phyloP scores from a whole-genome alignment of 1,284 basidiomycete genomes.

The Pholiota adiposa region DNA sequence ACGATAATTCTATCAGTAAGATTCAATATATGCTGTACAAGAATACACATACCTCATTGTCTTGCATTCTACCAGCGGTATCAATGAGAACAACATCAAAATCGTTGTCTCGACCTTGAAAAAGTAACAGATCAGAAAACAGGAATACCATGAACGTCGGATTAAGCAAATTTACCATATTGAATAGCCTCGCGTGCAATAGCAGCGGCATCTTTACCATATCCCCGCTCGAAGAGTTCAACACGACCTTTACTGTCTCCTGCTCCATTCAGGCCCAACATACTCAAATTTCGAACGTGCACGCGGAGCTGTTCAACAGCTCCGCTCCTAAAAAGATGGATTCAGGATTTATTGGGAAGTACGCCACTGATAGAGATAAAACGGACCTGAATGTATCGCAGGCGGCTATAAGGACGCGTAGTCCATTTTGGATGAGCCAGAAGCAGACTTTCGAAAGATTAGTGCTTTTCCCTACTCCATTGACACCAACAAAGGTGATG shows the following conservation, averaged over 20 bases:
- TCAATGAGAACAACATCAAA: slow-evolving; percentile 97
- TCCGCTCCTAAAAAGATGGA: slow-evolving; percentile 65
- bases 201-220: slow-evolving; percentile 97
- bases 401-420: slow-evolving; percentile 94
- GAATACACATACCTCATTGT: slow-evolving; percentile 79
- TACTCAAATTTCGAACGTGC: slow-evolving; percentile 93
- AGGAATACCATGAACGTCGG: background rate
- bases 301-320: slow-evolving; percentile 98
- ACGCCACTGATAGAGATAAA: slow-evolving; percentile 14
- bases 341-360: background rate
- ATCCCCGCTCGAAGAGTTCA: slow-evolving; percentile 95
- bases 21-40: background rate
- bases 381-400: slow-evolving; percentile 94
- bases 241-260: slow-evolving; percentile 75
- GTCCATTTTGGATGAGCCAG: slow-evolving; percentile 96
- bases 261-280: slow-evolving; percentile 78
- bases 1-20: slow-evolving; percentile 9
- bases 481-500: slow-evolving; percentile 99
- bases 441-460: slow-evolving; percentile 99
- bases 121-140: background rate
- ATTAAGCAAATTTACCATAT: slow-evolving; percentile 60
- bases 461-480: slow-evolving; percentile 99
- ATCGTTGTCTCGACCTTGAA: slow-evolving; percentile 76
- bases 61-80: slow-evolving; percentile 98
- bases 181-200: slow-evolving; percentile 95